Percentiles rank a stretch among this genome's conserved stretches.
Evolutionary conservation across 352 stramenopile species (phyloP).

Genomic region (Phytophthora podocarpi): DNA sequence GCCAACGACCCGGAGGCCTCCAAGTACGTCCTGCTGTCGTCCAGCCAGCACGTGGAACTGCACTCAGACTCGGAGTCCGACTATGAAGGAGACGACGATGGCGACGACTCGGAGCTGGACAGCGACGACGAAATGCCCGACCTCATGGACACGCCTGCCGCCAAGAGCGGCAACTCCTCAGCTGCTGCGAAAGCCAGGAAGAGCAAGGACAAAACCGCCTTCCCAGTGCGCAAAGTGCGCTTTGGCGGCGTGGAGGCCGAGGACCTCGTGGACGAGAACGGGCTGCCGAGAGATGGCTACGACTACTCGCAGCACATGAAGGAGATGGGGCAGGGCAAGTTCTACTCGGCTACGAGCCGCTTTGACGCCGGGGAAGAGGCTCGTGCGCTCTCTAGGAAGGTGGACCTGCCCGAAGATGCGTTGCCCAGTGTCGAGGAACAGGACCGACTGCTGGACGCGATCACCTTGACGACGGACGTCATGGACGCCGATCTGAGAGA

Average conservation of each 20-base stretch:
- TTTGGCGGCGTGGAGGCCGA: conserved; percentile 70
- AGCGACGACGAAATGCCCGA: conserved; percentile 65
- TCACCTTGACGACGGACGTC: conserved; percentile 82
- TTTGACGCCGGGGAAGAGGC: conserved; percentile 58
- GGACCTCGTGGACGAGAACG: conserved; percentile 87
- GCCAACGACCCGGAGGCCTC: conserved; percentile 83
- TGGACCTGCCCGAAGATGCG: conserved; percentile 71
- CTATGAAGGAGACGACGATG: conserved; percentile 31
- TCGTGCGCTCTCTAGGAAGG: conserved; percentile 58
- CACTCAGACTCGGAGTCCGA: conserved; percentile 56
- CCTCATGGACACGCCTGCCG: conserved; percentile 41
- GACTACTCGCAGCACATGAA: conserved; percentile 94
- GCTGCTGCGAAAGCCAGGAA: conserved; percentile 5
- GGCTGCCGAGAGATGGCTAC: conserved; percentile 92
- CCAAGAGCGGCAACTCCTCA: background rate
- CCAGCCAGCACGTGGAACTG: conserved; percentile 64
- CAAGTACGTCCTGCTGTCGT: conserved; percentile 84
- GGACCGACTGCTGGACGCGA: conserved; percentile 81
- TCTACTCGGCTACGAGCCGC: conserved; percentile 76
- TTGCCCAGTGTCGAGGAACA: conserved; percentile 72
- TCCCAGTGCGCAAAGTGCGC: conserved; percentile 64
- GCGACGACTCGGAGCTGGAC: conserved; percentile 43
- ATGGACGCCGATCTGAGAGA: conserved; percentile 90
- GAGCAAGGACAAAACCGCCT: conserved; percentile 36
- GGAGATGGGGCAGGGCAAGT: conserved; percentile 87